A percentile compares a stretch with the other conserved stretches of the same genome.
Conservation (phyloP, 805 yeast species). For the Lipomyces yamanashiensis region DNA sequence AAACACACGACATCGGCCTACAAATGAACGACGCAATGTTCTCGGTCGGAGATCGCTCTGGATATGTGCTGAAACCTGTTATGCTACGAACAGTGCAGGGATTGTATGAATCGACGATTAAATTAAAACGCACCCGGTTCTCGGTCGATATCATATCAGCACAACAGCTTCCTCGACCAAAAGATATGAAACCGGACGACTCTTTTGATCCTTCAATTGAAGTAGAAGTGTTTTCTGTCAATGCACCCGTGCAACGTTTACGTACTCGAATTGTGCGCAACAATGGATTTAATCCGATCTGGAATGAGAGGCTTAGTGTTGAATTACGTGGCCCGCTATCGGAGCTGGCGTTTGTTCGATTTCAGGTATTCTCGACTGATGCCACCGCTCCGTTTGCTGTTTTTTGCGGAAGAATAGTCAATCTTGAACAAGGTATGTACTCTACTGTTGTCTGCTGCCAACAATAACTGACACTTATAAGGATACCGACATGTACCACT, state of each 20-base stretch:
- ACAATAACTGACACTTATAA: not conserved
- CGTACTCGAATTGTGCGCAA: constrained; percentile 51
- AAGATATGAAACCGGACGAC: constrained; percentile 53
- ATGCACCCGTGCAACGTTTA: constrained; percentile 11
- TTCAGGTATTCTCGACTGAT: constrained; percentile 43
- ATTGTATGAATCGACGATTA: not conserved
- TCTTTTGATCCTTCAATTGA: constrained; percentile 65
- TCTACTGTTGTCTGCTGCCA: not conserved
- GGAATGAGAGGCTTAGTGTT: constrained; percentile 66
- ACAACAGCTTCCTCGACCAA: constrained; percentile 79
- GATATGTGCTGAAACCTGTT: constrained; percentile 79
- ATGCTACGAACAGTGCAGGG: constrained; percentile 42
- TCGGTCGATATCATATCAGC: constrained; percentile 66
- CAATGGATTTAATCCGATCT: constrained; percentile 87
- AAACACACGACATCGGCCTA: constrained; percentile 63
- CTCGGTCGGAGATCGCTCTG: constrained; percentile 60
- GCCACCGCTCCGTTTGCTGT: constrained; percentile 55
- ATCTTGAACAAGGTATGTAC: constrained; percentile 64
- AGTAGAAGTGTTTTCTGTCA: constrained; percentile 53
- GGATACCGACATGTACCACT: constrained; percentile 76
- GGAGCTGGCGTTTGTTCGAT: constrained; percentile 47
- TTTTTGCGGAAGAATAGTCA: constrained; percentile 62
- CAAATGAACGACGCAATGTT: constrained; percentile 87
- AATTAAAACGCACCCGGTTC: not conserved
- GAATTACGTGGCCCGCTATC: constrained; percentile 43